phyloP scores from a whole-genome alignment of 1,139 yeast species.

The Pichia sp. region DNA sequence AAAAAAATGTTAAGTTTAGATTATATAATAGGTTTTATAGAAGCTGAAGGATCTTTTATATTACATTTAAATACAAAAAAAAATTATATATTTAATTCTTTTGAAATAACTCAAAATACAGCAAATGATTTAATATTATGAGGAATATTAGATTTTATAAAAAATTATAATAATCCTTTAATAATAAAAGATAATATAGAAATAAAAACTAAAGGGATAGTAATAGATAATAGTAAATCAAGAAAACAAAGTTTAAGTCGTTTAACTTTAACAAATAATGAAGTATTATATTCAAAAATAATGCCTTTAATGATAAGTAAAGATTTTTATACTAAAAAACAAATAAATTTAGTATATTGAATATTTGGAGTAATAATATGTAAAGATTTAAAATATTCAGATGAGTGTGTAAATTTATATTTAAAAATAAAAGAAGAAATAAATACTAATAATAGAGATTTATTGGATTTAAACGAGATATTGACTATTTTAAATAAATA shows the following conservation, averaged over 20 bases:
- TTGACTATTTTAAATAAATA: background rate
- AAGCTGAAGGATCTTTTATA: background rate
- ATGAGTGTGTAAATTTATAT: background rate
- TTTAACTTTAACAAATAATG: background rate
- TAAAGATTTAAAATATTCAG: background rate
- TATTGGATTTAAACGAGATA: background rate
- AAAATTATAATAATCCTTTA: background rate
- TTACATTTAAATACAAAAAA: background rate
- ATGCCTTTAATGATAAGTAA: background rate
- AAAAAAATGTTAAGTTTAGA: background rate
- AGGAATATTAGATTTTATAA: background rate
- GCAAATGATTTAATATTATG: background rate
- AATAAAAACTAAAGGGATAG: background rate
- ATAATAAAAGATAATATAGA: background rate
- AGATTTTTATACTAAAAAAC: background rate
- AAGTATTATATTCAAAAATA: background rate
- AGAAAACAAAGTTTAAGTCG: background rate
- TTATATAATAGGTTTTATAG: background rate
- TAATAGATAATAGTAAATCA: background rate
- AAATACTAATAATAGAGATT: background rate
- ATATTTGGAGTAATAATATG: background rate
- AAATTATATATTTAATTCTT: background rate
- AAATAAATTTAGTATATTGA: background rate
- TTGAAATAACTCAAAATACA: background rate
- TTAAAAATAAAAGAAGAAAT: background rate